Evolutionary conservation across 805 yeast species (phyloP).

Genomic region (Yarrowia porcina): DNA sequence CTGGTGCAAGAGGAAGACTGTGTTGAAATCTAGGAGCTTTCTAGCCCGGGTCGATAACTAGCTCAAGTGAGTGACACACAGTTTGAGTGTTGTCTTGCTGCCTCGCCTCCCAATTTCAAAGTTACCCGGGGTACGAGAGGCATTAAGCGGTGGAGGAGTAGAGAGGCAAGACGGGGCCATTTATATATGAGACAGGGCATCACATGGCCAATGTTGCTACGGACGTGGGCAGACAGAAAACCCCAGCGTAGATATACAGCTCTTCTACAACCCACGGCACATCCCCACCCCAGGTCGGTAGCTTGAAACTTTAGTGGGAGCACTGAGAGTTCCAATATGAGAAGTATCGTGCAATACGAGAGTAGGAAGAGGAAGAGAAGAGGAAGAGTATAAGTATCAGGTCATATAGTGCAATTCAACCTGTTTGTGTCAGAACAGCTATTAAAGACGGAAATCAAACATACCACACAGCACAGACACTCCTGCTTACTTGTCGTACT

Average conservation of each 20-base stretch:
- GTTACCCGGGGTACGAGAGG: constrained; percentile 26
- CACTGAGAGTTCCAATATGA: neutral
- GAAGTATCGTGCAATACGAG: neutral
- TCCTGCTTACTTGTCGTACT: no score
- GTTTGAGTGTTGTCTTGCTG: constrained; percentile 15
- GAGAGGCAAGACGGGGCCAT: neutral
- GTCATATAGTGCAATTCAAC: no score
- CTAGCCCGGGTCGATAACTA: constrained; percentile 24
- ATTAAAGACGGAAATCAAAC: no score
- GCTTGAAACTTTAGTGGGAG: neutral
- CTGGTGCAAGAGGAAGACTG: neutral
- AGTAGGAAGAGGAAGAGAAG: no score
- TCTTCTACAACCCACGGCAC: no score
- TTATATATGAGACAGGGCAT: neutral
- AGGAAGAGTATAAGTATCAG: no score
- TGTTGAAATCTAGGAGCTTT: neutral
- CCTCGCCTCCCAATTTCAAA: constrained; percentile 17
- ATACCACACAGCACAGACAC: no score
- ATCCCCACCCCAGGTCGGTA: neutral
- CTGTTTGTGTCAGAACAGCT: no score
- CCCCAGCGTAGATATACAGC: no score
- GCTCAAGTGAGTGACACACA: constrained; percentile 19
- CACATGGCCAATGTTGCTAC: no score
- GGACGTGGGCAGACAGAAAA: no score
- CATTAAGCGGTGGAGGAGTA: neutral